Conservation (phyloP, 352 stramenopile genomes). For the Phytophthora gonapodyides region DNA sequence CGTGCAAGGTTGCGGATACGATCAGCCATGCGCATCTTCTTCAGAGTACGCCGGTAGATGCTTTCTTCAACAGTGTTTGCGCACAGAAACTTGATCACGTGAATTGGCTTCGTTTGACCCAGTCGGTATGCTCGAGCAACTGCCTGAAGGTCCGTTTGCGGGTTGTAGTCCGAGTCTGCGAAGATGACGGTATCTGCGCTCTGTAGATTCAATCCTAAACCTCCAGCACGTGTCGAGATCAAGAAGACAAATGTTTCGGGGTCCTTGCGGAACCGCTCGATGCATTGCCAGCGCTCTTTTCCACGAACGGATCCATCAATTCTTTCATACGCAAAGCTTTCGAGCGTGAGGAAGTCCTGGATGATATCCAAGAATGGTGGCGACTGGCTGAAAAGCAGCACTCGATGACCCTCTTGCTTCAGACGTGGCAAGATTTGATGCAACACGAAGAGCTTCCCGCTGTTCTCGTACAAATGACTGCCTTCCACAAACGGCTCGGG, state of each 20-base stretch:
- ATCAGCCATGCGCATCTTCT: constrained; percentile 78
- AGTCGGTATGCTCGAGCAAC: constrained; percentile 73
- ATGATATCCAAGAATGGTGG: constrained; percentile 81
- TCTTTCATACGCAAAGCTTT: constrained; percentile 77
- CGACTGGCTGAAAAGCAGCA: constrained; percentile 82
- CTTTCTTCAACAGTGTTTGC: constrained; percentile 81
- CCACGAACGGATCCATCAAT: constrained; percentile 78
- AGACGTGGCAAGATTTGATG: constrained; percentile 83
- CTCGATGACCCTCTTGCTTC: constrained; percentile 80
- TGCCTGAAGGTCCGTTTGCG: constrained; percentile 71
- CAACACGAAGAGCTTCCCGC: constrained; percentile 85
- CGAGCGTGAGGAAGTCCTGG: constrained; percentile 78
- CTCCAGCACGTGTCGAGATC: constrained; percentile 75
- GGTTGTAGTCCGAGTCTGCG: constrained; percentile 81
- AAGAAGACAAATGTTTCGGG: constrained; percentile 90
- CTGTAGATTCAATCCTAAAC: constrained; percentile 74
- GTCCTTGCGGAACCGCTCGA: constrained; percentile 85
- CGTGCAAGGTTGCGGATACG: constrained; percentile 72
- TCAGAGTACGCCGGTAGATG: constrained; percentile 71
- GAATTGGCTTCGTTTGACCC: constrained; percentile 77
- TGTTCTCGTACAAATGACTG: constrained; percentile 75
- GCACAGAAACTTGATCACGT: constrained; percentile 79
- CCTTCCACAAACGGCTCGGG: constrained; percentile 78
- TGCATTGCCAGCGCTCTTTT: constrained; percentile 81
- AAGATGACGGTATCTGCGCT: constrained; percentile 88